These are phyloP conservation scores for Umbelopsis sp. DNA, from an alignment of 192 early-diverging fungal species.

Conservation along the genomic window DNA sequence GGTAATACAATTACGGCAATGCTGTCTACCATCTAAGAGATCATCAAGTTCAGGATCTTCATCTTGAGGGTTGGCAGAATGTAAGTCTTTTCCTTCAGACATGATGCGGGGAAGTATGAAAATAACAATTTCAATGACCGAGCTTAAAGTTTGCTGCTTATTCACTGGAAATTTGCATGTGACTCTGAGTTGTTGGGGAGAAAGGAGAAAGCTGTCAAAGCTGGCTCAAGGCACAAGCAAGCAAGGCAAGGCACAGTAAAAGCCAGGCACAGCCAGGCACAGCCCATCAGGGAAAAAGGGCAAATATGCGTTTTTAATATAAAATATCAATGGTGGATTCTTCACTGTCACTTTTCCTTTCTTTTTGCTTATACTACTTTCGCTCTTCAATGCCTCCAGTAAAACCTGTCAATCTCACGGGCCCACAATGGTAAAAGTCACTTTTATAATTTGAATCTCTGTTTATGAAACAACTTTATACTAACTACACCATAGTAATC, in stretches of 20 bases:
- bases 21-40: constrained; percentile 62
- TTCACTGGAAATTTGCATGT: too few relatives aligned
- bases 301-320: too few relatives aligned
- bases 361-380: not conserved
- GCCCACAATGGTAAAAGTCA: constrained; percentile 3
- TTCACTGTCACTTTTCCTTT: not conserved
- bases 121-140: not conserved
- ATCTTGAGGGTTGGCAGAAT: constrained; percentile 38
- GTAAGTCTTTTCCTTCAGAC: constrained; percentile 1
- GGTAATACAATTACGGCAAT: not conserved
- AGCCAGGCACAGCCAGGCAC: too few relatives aligned
- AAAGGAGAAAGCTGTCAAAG: too few relatives aligned
- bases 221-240: too few relatives aligned
- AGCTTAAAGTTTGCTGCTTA: too few relatives aligned
- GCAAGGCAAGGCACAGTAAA: too few relatives aligned
- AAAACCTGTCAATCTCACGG: constrained; percentile 10
- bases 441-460: not conserved
- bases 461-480: not conserved
- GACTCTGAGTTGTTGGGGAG: too few relatives aligned
- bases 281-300: too few relatives aligned
- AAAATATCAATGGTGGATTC: not conserved
- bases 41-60: constrained; percentile 70
- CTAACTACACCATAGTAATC: not conserved
- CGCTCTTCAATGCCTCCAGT: constrained; percentile 2
- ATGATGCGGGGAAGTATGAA: constrained; percentile 8